A percentile compares a stretch with the other conserved stretches of the same genome.
Conservation (phyloP, 2,329 filamentous ascomycete genomes). For the Penicillium decumbens region DNA sequence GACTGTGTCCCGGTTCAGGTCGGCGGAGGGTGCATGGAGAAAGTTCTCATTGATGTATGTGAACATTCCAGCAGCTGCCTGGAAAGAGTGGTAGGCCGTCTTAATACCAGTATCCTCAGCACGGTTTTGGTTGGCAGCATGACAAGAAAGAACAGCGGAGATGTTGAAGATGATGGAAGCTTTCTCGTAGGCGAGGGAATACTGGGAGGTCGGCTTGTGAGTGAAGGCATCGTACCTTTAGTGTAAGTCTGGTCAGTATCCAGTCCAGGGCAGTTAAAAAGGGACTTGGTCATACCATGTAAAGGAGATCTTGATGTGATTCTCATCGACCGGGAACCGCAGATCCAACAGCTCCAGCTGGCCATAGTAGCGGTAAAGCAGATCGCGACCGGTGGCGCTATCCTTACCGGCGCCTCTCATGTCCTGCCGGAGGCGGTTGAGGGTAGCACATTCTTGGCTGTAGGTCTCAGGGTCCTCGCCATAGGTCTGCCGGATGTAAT, state of each 20-base stretch:
- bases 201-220: slow-evolving; percentile 93
- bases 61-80: slow-evolving; percentile 98
- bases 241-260: slow-evolving; percentile 3
- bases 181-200: slow-evolving; percentile 95
- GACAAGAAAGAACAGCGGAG: slow-evolving; percentile 89
- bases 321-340: slow-evolving; percentile 94
- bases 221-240: slow-evolving; percentile 97
- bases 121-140: slow-evolving; percentile 87
- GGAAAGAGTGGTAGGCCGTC: slow-evolving; percentile 95
- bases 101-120: slow-evolving; percentile 91
- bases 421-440: slow-evolving; percentile 93
- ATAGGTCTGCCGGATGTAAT: slow-evolving; percentile 88
- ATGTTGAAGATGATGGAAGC: slow-evolving; percentile 99
- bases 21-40: slow-evolving; percentile 91
- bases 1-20: slow-evolving; percentile 90
- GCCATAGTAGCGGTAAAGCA: slow-evolving; percentile 95
- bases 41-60: slow-evolving; percentile 99
- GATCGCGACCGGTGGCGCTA: slow-evolving; percentile 84
- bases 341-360: slow-evolving; percentile 92
- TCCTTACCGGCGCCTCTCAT: slow-evolving; percentile 97
- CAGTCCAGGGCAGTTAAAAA: background rate
- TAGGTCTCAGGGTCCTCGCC: slow-evolving; percentile 96
- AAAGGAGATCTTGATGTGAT: slow-evolving; percentile 98
- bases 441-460: slow-evolving; percentile 85
- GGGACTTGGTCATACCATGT: slow-evolving; percentile 65